These are phyloP conservation scores for Zymoseptoria crescenta DNA, from an alignment of 2,329 filamentous ascomycete species.

Conservation along the genomic window DNA sequence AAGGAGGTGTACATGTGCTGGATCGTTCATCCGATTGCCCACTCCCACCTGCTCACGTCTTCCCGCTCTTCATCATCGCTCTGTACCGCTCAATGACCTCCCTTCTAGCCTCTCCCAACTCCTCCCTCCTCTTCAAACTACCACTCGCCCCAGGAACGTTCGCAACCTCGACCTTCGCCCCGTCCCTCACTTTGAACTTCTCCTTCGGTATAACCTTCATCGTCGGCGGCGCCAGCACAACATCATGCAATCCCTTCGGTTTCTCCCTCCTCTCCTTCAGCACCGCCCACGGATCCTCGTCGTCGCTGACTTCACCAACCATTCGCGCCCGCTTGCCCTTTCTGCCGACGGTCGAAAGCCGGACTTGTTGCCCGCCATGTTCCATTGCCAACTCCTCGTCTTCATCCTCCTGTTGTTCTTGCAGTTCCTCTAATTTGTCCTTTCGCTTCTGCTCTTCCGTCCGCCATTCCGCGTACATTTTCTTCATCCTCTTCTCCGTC, in stretches of 20 bases:
- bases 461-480: constrained; percentile 54
- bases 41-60: constrained; percentile 13
- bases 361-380: constrained; percentile 55
- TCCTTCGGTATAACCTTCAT: constrained; percentile 55
- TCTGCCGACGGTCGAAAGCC: constrained; percentile 49
- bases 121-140: constrained; percentile 64
- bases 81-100: constrained; percentile 69
- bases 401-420: constrained; percentile 55
- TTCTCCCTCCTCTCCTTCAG: constrained; percentile 60
- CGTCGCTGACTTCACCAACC: constrained; percentile 42
- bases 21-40: neutral
- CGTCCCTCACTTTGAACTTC: constrained; percentile 57
- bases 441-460: constrained; percentile 72
- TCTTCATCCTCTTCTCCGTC: constrained; percentile 71
- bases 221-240: constrained; percentile 69
- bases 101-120: constrained; percentile 60
- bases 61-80: constrained; percentile 56
- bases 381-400: constrained; percentile 56
- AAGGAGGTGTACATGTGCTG: too few species aligned
- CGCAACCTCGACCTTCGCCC: constrained; percentile 58
- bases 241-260: constrained; percentile 42
- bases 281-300: constrained; percentile 70
- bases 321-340: constrained; percentile 38
- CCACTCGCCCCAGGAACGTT: constrained; percentile 63
- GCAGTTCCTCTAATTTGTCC: constrained; percentile 66